Conservation (phyloP, 768 basidiomycete genomes). For the Mycena chlorophos region DNA sequence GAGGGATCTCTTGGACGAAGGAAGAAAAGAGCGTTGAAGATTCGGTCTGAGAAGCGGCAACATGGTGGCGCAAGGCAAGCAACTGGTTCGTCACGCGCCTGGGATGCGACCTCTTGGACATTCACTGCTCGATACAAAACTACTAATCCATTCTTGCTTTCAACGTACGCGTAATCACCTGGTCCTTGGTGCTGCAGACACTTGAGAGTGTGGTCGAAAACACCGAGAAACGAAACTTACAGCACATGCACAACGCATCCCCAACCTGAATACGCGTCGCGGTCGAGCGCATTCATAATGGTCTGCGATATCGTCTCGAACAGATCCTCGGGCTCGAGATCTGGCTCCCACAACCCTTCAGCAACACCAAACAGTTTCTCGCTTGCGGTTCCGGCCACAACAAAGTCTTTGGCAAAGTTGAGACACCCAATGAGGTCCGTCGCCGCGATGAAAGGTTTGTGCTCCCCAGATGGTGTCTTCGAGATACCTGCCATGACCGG, state of each 20-base stretch:
- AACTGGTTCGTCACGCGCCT: no score
- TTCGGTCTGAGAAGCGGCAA: slow-evolving; percentile 15
- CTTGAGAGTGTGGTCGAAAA: slow-evolving; percentile 1
- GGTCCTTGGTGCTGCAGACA: slow-evolving; percentile 63
- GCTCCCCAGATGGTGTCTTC: slow-evolving; percentile 65
- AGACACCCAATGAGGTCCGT: slow-evolving; percentile 93
- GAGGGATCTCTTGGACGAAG: slow-evolving; percentile 46
- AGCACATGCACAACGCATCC: slow-evolving; percentile 94
- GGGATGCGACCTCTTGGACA: no score
- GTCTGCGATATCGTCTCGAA: slow-evolving; percentile 99
- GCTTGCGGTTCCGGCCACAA: slow-evolving; percentile 91
- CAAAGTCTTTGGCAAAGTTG: slow-evolving; percentile 95
- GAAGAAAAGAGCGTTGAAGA: slow-evolving; percentile 13
- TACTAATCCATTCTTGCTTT: slow-evolving; percentile 89
- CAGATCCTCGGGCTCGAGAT: slow-evolving; percentile 91
- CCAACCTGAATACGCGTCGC: slow-evolving; percentile 97
- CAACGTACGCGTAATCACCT: slow-evolving; percentile 79
- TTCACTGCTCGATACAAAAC: background rate
- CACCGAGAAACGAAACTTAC: slow-evolving; percentile 48
- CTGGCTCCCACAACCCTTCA: slow-evolving; percentile 98
- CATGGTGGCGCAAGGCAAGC: slow-evolving; percentile 12
- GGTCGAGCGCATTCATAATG: slow-evolving; percentile 89
- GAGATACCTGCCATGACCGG: slow-evolving; percentile 94
- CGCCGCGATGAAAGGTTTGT: slow-evolving; percentile 91
- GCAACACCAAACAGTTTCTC: slow-evolving; percentile 95